Evolutionary conservation across 768 basidiomycete genomes (phyloP), one percentile per base, ranked within the genome.

Genomic region (Lyophyllum atratum): DNA sequence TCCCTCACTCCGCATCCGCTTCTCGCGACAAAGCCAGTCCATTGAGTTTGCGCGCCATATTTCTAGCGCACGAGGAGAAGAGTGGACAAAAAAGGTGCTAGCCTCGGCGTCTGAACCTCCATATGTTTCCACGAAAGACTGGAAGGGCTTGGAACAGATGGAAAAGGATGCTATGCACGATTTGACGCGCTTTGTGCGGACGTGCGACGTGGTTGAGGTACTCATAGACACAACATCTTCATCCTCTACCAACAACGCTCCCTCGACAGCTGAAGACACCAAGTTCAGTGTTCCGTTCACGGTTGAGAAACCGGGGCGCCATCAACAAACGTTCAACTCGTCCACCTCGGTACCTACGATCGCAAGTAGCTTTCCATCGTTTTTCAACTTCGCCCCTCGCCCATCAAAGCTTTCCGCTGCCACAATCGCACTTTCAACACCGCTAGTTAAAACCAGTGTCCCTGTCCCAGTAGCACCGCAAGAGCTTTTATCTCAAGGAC

Each of bases 71-170:
- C 64, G 58, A 31, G 72, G 73, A 21, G 68, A 72, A 25, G 76
- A 78, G 62, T 77, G 79, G 78, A 74, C 68, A 31, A 78, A 75
- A 62, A 71, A 66, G 50, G 60, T 65, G 1, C 55, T 69, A n/a
- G 48, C 62, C 22, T 63, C 61, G 19, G 58, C 48, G 26, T 34
- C 65, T n/a, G 53, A 61, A 47, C 43, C 63, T 19, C 68, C 68
- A 24, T 66, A 63, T 43, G 40, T 72, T 17, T 64, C 60, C 24
- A n/a, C 52, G 14, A 49, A 55, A n/a, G 66, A 68, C 50, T 69
- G 64, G 69, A 57, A 60, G 21, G 44, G 21, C 34, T 52, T 74
- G 47, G 65, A 70, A 17, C 54, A 59, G 43, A 49, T 49, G n/a
- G 73, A 74, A 54, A 63, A 56, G 52, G 67, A 67, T 21, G 65